These are phyloP conservation scores for Rhodotorula kratochvilovae DNA, from an alignment of 768 basidiomycete genomes.

Conservation along the genomic window DNA sequence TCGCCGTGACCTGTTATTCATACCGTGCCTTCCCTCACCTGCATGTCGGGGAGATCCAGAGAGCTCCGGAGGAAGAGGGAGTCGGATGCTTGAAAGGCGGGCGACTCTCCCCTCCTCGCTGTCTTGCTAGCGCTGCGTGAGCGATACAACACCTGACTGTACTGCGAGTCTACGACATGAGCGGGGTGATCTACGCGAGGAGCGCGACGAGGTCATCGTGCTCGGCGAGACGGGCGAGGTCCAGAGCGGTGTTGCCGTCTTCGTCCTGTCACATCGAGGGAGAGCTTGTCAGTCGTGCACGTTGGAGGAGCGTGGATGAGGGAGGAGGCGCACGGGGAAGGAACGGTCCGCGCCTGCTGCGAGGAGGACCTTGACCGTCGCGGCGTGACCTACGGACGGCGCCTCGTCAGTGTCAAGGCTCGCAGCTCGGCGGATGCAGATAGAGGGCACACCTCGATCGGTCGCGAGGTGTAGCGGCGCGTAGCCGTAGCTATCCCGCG, in stretches of 20 bases:
- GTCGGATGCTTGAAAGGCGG: too few relatives aligned
- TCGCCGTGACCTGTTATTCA: too few relatives aligned
- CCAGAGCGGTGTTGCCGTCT: conserved; percentile 34
- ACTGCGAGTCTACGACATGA: too few relatives aligned
- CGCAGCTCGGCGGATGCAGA: too few relatives aligned
- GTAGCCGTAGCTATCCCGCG: conserved; percentile 30
- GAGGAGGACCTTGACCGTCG: conserved; percentile 1
- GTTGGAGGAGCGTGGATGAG: not conserved
- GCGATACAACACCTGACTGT: too few relatives aligned
- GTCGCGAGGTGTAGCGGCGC: conserved; percentile 26
- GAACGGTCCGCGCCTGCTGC: conserved; percentile 16
- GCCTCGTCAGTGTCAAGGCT: too few relatives aligned
- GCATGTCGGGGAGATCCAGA: too few relatives aligned
- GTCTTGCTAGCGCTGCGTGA: too few relatives aligned
- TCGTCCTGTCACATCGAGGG: conserved; percentile 8
- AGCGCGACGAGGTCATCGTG: conserved; percentile 27
- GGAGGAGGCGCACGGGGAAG: not conserved
- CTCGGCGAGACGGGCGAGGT: conserved; percentile 31
- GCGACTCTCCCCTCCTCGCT: too few relatives aligned
- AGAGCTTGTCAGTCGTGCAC: too few relatives aligned
- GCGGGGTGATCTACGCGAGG: conserved; percentile 1
- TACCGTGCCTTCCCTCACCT: too few relatives aligned
- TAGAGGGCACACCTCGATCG: conserved; percentile 24
- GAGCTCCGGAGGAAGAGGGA: too few relatives aligned
- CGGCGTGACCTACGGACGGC: conserved; percentile 7